Base-by-base conservation (phyloP, 208 protist species). In the Leishmania major region DNA sequence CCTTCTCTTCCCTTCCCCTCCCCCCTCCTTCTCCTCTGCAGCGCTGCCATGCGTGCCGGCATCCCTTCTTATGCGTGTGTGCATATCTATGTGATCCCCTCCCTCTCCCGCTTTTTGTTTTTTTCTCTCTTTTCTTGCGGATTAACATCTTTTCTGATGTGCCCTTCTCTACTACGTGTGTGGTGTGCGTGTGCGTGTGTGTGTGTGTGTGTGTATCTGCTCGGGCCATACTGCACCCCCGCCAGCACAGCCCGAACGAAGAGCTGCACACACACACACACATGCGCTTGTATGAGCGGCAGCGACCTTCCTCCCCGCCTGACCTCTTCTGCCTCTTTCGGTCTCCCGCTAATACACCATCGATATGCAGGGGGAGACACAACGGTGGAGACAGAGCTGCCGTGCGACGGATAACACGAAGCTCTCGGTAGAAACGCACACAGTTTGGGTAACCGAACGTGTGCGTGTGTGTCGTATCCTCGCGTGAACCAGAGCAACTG, bases 391-490 rank as follows among this genome's bases (percentile, higher is more conserved):
- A 70, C 60, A 8, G 70, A 74, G 13, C 28, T n/a, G 7, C 25
- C 19, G 70, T 13, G 70, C 49, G 45, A 74, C 22, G 70, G 70
- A 17, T 51, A 45, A 31, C 40, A 74, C 11, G 45, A 31, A n/a
- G 43, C 15, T n/a, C 31, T 74, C 28, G 70, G 70, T 74, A 74
- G 15, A 11, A 8, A 40, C 43, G 45, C 70, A 74, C 43, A 53
- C 70, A 19, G 40, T 74, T 74, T 51, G 45, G 70, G 70, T 74
- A 74, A 74, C 70, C 45, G 28, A 74, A 74, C 70, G 45, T 53
- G 28, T 53, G 43, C 10, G 15, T 1, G 28, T 47, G 51, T 55
- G 37, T 74, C 28, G 15, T 51, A 13, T 74, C 70, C 70, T 17
- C 70, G 31, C 45, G 70, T n/a, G 28, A 55, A 74, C 4, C 47